phyloP scores from a whole-genome alignment of 179 eudicot genomes.

The Silene vulgaris region DNA sequence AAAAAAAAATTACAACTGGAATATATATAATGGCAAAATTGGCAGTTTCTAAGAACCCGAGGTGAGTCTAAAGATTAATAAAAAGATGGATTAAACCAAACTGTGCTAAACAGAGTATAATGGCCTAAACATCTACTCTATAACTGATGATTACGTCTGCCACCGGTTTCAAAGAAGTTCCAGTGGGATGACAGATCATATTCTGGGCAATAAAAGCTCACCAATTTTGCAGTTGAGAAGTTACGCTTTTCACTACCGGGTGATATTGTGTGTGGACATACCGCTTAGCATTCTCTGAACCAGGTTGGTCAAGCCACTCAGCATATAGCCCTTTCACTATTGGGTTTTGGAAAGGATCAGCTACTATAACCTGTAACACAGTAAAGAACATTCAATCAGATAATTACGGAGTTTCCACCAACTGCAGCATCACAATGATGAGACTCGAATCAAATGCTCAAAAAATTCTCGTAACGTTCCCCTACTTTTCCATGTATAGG shows the following conservation, averaged over 20 bases:
- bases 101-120: neutral
- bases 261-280: conserved; percentile 77
- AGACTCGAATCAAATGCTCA: neutral
- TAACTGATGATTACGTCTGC: conserved; percentile 12
- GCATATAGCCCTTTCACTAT: conserved; percentile 26
- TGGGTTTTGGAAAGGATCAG: too few species aligned
- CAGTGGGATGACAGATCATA: neutral
- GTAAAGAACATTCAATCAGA: conserved; percentile 16
- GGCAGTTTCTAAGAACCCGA: neutral
- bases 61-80: neutral
- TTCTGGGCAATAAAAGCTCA: conserved; percentile 28
- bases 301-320: conserved; percentile 83
- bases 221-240: conserved; percentile 85
- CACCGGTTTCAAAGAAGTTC: neutral
- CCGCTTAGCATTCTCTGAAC: conserved; percentile 77
- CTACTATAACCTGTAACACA: conserved; percentile 41
- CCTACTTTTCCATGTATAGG: too few species aligned
- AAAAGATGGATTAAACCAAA: neutral
- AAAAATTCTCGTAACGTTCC: neutral
- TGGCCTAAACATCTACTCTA: neutral
- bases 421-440: neutral
- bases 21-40: conserved; percentile 18
- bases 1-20: neutral
- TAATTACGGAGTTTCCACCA: neutral
- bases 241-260: conserved; percentile 74